phyloP scores from a whole-genome alignment of 495 filamentous ascomycete species.

The Hypomontagnella monticulosa region DNA sequence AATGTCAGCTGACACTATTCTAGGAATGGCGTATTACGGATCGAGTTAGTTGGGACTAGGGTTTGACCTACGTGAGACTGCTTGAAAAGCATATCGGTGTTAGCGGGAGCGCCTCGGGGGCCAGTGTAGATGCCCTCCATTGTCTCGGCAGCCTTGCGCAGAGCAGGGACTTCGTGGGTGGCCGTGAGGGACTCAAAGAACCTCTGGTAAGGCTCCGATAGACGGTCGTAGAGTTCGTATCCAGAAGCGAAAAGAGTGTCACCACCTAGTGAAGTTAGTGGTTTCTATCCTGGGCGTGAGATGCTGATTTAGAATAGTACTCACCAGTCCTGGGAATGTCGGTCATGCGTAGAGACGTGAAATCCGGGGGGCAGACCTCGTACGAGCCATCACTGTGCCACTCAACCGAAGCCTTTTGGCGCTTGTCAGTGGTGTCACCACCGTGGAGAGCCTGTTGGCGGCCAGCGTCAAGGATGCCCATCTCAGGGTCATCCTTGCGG shows the following conservation, averaged over 20 bases:
- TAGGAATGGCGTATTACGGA: too few relatives aligned
- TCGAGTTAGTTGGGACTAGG: too few relatives aligned
- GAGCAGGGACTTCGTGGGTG: constrained; percentile 1
- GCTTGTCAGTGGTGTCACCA: too few relatives aligned
- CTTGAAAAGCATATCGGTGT: not conserved
- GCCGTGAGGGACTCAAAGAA: constrained; percentile 48
- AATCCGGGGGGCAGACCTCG: constrained; percentile 47
- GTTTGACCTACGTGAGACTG: too few relatives aligned
- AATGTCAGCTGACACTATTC: too few relatives aligned
- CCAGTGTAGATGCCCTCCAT: not conserved
- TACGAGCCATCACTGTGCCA: constrained; percentile 51
- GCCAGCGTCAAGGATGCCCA: too few relatives aligned
- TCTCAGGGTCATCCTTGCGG: constrained; percentile 37
- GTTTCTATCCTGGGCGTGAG: too few relatives aligned
- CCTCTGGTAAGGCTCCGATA: constrained; percentile 43
- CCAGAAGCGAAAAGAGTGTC: constrained; percentile 45
- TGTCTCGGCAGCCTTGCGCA: constrained; percentile 34
- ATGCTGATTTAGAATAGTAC: too few relatives aligned
- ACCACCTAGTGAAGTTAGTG: too few relatives aligned
- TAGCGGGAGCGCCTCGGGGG: not conserved
- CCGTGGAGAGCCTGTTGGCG: too few relatives aligned
- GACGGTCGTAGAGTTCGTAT: constrained; percentile 49
- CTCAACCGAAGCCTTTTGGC: too few relatives aligned
- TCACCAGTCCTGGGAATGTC: constrained; percentile 44
- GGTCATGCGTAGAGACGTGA: constrained; percentile 46